Conservation (phyloP, 306 rosid genomes). For the Quillaja saponaria region DNA sequence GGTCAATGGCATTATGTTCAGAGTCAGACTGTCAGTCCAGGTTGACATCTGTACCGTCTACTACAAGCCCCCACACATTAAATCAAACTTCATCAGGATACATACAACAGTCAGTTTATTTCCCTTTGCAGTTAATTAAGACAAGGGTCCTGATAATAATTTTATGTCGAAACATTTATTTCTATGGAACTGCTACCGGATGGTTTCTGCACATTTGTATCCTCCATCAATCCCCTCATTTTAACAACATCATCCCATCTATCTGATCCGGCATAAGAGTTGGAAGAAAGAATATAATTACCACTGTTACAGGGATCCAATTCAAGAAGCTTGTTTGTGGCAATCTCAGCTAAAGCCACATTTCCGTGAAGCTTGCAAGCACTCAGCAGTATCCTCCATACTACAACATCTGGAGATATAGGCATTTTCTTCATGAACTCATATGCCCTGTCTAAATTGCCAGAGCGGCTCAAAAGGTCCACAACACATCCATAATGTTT, state of each 20-base stretch:
- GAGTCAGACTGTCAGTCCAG: too few relatives aligned
- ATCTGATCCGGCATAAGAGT: conserved; percentile 60
- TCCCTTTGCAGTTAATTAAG: conserved; percentile 3
- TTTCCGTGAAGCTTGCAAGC: conserved; percentile 81
- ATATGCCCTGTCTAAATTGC: conserved; percentile 68
- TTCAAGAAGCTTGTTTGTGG: conserved; percentile 68
- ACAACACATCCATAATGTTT: conserved; percentile 61
- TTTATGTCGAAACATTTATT: conserved; percentile 38
- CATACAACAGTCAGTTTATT: conserved; percentile 1
- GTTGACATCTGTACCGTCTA: too few relatives aligned
- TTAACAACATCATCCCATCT: conserved; percentile 86
- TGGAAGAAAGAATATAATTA: conserved; percentile 71
- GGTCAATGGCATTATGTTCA: too few relatives aligned
- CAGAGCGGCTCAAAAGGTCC: conserved; percentile 83
- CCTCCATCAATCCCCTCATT: conserved; percentile 72
- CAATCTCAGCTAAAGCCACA: conserved; percentile 69
- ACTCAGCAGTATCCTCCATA: conserved; percentile 79
- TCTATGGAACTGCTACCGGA: conserved; percentile 74
- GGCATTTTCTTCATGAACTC: conserved; percentile 72
- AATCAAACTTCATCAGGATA: conserved; percentile 10
- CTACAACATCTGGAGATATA: conserved; percentile 58
- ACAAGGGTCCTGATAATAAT: conserved; percentile 24
- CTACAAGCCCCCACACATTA: too few relatives aligned
- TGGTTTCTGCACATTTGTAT: conserved; percentile 67
- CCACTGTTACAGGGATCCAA: conserved; percentile 72